phyloP scores from a whole-genome alignment of 2,329 filamentous ascomycete genomes.

The Colletotrichum tanaceti region DNA sequence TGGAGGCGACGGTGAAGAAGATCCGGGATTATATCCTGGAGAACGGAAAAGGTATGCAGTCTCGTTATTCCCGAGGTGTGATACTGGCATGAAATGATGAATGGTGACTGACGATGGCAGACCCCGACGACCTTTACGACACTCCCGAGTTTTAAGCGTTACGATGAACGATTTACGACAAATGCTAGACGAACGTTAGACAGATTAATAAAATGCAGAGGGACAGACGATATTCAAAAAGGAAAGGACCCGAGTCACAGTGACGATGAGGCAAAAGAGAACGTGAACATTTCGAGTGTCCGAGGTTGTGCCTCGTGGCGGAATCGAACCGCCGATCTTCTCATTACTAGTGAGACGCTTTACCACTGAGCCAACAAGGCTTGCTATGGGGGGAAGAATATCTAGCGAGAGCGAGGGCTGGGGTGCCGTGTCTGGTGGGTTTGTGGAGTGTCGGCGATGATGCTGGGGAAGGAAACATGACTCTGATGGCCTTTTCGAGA shows the following conservation, averaged over 20 bases:
- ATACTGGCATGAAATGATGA: slow-evolving; percentile 12
- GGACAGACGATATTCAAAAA: neutral
- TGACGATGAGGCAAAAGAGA: neutral
- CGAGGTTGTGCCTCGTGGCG: slow-evolving; percentile 36
- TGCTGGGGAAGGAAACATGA: neutral
- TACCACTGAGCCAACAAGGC: slow-evolving; percentile 43
- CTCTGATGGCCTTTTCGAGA: too few relatives aligned
- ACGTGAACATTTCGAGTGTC: fast-evolving
- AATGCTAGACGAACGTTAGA: neutral
- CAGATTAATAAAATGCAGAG: neutral
- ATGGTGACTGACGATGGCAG: slow-evolving; percentile 46
- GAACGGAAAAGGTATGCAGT: slow-evolving; percentile 62
- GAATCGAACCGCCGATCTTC: slow-evolving; percentile 43
- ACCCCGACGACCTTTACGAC: slow-evolving; percentile 65
- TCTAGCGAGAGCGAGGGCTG: neutral
- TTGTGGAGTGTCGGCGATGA: neutral
- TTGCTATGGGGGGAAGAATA: neutral
- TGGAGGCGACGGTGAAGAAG: slow-evolving; percentile 61
- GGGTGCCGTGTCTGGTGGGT: neutral
- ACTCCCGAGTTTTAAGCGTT: slow-evolving; percentile 54
- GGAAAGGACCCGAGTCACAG: neutral
- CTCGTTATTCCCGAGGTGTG: neutral
- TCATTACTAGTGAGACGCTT: slow-evolving; percentile 43
- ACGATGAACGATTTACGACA: neutral
- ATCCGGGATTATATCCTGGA: slow-evolving; percentile 63